Conservation (phyloP, 768 basidiomycete species). For the Auriculariales sp. region DNA sequence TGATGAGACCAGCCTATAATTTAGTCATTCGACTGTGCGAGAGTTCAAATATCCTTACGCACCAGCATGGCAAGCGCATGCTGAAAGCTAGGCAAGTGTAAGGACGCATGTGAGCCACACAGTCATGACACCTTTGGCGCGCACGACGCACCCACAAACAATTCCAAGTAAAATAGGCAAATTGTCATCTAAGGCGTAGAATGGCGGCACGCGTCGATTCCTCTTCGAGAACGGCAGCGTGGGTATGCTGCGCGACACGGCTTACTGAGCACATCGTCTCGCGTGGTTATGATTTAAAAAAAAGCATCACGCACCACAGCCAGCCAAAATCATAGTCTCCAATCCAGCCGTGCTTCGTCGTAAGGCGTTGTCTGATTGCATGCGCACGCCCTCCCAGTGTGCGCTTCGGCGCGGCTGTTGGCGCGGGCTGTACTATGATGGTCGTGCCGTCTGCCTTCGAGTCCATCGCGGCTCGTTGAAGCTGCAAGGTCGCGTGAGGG, state of each 20-base stretch:
- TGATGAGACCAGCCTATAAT: conserved; percentile 35
- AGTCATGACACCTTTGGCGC: conserved; percentile 8
- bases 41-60: conserved; percentile 11
- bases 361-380: neutral
- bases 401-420: neutral
- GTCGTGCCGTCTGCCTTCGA: too few species aligned
- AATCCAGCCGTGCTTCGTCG: conserved; percentile 36
- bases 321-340: conserved; percentile 70
- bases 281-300: too few species aligned
- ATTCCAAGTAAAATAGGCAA: conserved; percentile 62
- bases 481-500: too few species aligned
- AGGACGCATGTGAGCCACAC: neutral
- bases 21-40: neutral
- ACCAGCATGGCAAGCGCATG: conserved; percentile 75
- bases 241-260: conserved; percentile 47
- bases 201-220: conserved; percentile 43
- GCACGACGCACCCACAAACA: conserved; percentile 34
- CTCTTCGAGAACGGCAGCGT: conserved; percentile 40
- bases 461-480: too few species aligned
- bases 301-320: conserved; percentile 9
- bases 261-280: neutral
- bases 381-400: too few species aligned
- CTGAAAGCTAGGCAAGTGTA: conserved; percentile 23
- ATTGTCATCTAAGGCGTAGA: conserved; percentile 59
- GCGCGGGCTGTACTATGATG: neutral